Base-by-base conservation (phyloP, 352 stramenopile genomes). In the Pythium aphanidermatum region DNA sequence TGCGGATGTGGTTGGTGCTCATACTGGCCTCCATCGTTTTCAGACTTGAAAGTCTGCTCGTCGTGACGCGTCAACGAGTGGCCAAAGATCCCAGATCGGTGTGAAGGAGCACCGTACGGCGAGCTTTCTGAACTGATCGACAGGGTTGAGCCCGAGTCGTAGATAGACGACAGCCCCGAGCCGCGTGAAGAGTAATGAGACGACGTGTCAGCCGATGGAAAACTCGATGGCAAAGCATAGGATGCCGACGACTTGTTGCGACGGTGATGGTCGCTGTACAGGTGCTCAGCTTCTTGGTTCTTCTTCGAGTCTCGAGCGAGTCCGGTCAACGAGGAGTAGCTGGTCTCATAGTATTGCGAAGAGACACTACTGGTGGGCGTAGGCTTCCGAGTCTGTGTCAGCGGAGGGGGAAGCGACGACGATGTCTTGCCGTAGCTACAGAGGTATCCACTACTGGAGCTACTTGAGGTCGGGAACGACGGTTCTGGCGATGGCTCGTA, bases 1-100 rank as follows among this genome's bases (percentile, higher is more conserved):
- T 62, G 54, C 32, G 41, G 38, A 29, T 61, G 53, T 28, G 45
- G 32, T 20, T 66, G 53, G 27, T 70, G 53, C 20, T 75, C 60
- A 25, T 70, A 50, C 34, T 70, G 56, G 24, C 35, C 13, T 6
- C 40, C 26, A 20, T 59, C 14, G 30, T 34, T 24, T 13, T 46
- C 47, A 26, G 13, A 46, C 41, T 54, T 70, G 58, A 39, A 73
- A 39, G 26, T 61, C 44, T 21, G 16, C 0, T 58, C 51, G 2
- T 58, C 51, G 24, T 51, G 51, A 10, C 51, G 51, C n/a, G n/a
- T n/a, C 29, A 58, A 24, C 29, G 51, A 30, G 42, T 59, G 51
- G 19, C 21, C 36, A n/a, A 50, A 54, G 41, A 46, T 12, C 1
- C 51, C 29, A 13, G 51, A 32, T 8, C 24, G 23, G n/a, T 39